These are phyloP conservation scores for Leptomonas pyrrhocoris DNA, from an alignment of 208 protist species.

Conservation along the genomic window DNA sequence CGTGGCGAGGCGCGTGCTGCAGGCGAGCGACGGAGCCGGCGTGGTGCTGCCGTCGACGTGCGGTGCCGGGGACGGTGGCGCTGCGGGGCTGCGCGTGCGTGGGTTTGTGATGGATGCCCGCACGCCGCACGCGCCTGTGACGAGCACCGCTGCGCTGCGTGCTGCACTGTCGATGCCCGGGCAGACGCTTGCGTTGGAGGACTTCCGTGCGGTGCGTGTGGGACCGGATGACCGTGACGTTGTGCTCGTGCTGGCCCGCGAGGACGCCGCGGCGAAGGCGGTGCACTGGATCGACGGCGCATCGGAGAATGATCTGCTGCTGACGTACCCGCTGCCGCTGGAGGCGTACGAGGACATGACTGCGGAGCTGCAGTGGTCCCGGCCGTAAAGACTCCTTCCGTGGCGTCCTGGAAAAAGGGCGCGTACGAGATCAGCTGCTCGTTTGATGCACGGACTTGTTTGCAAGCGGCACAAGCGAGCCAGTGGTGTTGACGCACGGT, in stretches of 20 bases:
- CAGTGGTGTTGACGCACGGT: too few relatives aligned
- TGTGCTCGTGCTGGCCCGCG: constrained; percentile 38
- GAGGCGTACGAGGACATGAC: constrained; percentile 46
- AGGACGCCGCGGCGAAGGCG: constrained; percentile 35
- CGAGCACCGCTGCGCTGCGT: constrained; percentile 3
- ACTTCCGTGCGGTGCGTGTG: constrained; percentile 46
- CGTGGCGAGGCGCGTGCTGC: background rate
- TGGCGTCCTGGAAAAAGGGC: too few relatives aligned
- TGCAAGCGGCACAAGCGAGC: too few relatives aligned
- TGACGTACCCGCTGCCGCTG: constrained; percentile 52
- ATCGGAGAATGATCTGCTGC: constrained; percentile 50
- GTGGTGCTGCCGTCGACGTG: constrained; percentile 32
- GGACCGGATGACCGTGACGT: constrained; percentile 23
- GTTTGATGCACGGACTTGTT: too few relatives aligned
- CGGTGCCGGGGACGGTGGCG: constrained; percentile 3
- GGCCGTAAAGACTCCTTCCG: constrained; percentile 12
- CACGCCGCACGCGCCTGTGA: constrained; percentile 18
- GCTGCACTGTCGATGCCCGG: constrained; percentile 41
- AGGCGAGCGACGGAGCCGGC: background rate
- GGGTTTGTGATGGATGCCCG: constrained; percentile 41
- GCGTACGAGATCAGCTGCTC: too few relatives aligned
- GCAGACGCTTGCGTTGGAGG: constrained; percentile 65
- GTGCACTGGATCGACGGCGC: constrained; percentile 54
- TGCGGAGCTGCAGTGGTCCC: constrained; percentile 33
- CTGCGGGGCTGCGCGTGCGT: constrained; percentile 32